Conservation (phyloP, 1,284 basidiomycete genomes). For the Neonothopanus nambi region DNA sequence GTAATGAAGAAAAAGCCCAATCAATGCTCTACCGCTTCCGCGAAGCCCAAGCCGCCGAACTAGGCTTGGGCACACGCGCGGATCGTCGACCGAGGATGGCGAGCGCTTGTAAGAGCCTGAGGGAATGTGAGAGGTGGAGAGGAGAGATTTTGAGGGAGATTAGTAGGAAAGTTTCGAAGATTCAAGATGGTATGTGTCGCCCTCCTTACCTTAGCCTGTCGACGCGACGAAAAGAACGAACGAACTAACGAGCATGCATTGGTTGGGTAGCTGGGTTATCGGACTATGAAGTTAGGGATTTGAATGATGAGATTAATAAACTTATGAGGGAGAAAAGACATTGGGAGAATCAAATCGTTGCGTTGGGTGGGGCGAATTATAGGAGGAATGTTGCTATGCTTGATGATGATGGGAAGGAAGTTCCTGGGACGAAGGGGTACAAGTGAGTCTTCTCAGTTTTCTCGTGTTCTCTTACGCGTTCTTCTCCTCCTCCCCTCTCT, state of each 20-base stretch:
- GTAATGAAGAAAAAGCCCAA: slow-evolving; percentile 97
- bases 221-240: neutral
- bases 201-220: neutral
- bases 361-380: slow-evolving; percentile 96
- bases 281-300: slow-evolving; percentile 94
- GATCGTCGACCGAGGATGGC: slow-evolving; percentile 91
- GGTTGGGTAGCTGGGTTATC: slow-evolving; percentile 74
- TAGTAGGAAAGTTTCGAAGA: slow-evolving; percentile 95
- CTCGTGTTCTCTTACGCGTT: neutral
- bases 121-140: slow-evolving; percentile 95
- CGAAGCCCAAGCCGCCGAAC: slow-evolving; percentile 93
- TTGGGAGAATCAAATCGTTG: slow-evolving; percentile 97
- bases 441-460: slow-evolving; percentile 61
- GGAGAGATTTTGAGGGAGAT: slow-evolving; percentile 95
- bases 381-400: slow-evolving; percentile 88
- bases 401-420: slow-evolving; percentile 93
- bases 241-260: slow-evolving; percentile 2
- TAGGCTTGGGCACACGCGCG: slow-evolving; percentile 81
- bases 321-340: slow-evolving; percentile 93
- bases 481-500: no score
- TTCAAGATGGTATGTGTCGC: slow-evolving; percentile 82
- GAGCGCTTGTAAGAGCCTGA: slow-evolving; percentile 84
- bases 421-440: slow-evolving; percentile 97
- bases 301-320: slow-evolving; percentile 99
- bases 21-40: slow-evolving; percentile 99